These are phyloP conservation scores for Staphylotrichum tortipilum DNA, from an alignment of 495 filamentous ascomycete species.

Conservation along the genomic window DNA sequence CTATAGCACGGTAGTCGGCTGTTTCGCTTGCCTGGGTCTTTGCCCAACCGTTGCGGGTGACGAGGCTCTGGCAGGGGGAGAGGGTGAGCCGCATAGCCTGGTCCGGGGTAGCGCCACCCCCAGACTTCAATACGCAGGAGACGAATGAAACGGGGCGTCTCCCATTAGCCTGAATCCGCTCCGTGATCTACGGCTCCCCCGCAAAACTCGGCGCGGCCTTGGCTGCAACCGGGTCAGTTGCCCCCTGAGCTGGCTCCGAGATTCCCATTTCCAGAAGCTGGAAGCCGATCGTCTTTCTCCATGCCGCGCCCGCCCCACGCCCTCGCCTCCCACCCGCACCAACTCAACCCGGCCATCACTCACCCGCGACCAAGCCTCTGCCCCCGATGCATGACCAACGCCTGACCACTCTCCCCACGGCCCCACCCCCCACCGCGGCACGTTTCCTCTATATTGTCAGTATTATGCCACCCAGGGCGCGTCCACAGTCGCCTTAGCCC, in stretches of 20 bases:
- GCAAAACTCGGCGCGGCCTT: background rate
- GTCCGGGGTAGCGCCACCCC: conserved; percentile 1
- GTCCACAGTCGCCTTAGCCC: no score
- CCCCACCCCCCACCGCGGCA: background rate
- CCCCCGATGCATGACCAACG: conserved; percentile 1
- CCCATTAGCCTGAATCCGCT: background rate
- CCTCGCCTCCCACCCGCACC: no score
- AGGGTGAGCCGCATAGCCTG: background rate
- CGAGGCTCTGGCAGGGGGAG: background rate
- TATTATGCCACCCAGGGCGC: no score
- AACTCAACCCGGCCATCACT: background rate
- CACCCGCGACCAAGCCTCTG: background rate
- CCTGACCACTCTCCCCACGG: no score
- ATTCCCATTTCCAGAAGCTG: conserved; percentile 4
- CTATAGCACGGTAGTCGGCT: background rate
- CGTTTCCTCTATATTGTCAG: conserved; percentile 4
- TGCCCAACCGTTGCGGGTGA: background rate
- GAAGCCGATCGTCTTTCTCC: background rate
- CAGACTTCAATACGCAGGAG: background rate
- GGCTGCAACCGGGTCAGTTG: background rate
- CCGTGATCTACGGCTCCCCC: background rate
- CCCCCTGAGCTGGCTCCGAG: background rate
- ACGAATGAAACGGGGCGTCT: conserved; percentile 3
- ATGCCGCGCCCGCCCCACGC: background rate
- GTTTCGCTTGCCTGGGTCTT: background rate